Evolutionary conservation across 1,139 yeast genomes (phyloP).

Genomic region (Keqinozyma sinolaborantium): DNA sequence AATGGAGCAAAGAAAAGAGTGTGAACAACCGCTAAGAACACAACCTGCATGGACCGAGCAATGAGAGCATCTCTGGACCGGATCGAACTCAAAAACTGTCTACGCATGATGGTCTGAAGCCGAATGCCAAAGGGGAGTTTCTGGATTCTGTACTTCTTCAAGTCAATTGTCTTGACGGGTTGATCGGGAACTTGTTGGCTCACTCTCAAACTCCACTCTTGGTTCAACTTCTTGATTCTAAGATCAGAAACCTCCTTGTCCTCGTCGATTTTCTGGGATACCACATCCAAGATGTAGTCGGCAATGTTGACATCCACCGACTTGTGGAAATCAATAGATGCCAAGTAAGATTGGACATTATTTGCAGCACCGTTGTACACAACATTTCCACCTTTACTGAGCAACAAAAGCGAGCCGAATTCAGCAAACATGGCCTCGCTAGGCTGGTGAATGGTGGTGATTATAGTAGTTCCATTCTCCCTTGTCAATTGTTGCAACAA

Average conservation of each 20-base stretch:
- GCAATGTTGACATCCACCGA: constrained; percentile 67
- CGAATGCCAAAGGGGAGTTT: constrained; percentile 22
- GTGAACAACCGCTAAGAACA: constrained; percentile 61
- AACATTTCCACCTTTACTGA: constrained; percentile 71
- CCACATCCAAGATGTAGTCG: constrained; percentile 68
- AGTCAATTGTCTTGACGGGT: constrained; percentile 12
- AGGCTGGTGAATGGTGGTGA: constrained; percentile 85
- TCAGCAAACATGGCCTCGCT: constrained; percentile 57
- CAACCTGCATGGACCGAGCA: constrained; percentile 66
- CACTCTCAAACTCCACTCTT: constrained; percentile 28
- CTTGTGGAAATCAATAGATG: constrained; percentile 44
- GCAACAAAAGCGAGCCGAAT: constrained; percentile 64
- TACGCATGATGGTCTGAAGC: constrained; percentile 25
- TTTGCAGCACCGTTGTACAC: constrained; percentile 55
- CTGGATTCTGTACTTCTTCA: constrained; percentile 16
- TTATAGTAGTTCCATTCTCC: constrained; percentile 62
- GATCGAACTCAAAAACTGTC: constrained; percentile 45
- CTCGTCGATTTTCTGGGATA: constrained; percentile 45
- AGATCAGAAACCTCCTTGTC: constrained; percentile 23
- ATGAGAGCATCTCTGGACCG: constrained; percentile 61
- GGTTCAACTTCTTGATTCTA: constrained; percentile 33
- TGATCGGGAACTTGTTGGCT: constrained; percentile 2
- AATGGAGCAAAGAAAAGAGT: constrained; percentile 74
- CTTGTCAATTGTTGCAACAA: constrained; percentile 56
- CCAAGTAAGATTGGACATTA: constrained; percentile 43